Evolutionary conservation across 1,139 yeast species (phyloP).

Genomic region (Yamadazyma sp.): DNA sequence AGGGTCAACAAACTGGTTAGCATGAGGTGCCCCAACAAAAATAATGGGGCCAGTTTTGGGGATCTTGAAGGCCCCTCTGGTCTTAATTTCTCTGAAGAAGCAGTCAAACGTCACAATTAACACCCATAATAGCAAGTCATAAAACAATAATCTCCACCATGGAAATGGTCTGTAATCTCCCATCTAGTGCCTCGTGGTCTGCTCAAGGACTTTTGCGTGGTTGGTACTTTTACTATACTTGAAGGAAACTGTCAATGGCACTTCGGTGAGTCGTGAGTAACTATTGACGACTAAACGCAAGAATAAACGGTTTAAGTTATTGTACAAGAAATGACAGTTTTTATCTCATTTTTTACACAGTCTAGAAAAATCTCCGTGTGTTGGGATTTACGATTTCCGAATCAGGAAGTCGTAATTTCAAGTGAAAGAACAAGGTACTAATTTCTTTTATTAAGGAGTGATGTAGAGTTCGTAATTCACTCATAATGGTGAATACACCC

Average conservation of each 20-base stretch:
- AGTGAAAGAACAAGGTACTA: background rate
- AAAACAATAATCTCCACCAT: conserved; percentile 40
- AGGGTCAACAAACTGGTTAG: conserved; percentile 95
- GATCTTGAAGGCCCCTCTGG: conserved; percentile 87
- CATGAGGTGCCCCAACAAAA: conserved; percentile 97
- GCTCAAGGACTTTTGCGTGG: too few species aligned
- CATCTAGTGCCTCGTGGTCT: conserved; percentile 1
- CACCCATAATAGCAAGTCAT: conserved; percentile 51
- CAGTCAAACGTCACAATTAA: conserved; percentile 46
- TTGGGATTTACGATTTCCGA: background rate
- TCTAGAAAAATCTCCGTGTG: too few species aligned
- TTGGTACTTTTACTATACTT: too few species aligned
- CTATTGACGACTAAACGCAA: background rate
- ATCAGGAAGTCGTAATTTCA: too few species aligned
- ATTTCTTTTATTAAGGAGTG: too few species aligned
- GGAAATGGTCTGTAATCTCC: conserved; percentile 13
- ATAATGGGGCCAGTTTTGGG: conserved; percentile 86
- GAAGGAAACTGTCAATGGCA: too few species aligned
- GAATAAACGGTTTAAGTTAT: too few species aligned
- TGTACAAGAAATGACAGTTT: background rate
- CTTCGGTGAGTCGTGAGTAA: too few species aligned
- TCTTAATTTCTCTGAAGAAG: conserved; percentile 86
- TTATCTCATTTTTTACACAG: too few species aligned
- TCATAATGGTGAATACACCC: too few species aligned
- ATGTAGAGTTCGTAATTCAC: too few species aligned